Percentiles rank a stretch among this genome's conserved stretches.
Conservation (phyloP, 2,329 filamentous ascomycete genomes). For the Colletotrichum orbiculare region DNA sequence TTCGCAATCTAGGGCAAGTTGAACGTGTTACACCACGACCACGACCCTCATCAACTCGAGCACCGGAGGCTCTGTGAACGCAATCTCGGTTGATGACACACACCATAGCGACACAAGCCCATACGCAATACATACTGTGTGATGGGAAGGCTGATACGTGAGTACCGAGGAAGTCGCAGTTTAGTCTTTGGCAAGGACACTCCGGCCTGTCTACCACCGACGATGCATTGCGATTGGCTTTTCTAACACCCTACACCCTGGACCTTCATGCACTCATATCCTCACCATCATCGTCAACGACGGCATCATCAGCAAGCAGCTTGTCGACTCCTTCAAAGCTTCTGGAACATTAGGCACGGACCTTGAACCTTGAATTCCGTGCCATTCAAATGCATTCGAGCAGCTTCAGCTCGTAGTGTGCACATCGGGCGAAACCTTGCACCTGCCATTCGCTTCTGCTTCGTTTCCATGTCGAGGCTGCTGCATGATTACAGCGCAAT, state of each 20-base stretch:
- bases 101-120: too few relatives aligned
- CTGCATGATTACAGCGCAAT: slow-evolving; percentile 1
- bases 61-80: too few relatives aligned
- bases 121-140: too few relatives aligned
- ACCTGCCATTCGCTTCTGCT: too few relatives aligned
- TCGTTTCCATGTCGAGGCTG: background rate
- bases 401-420: too few relatives aligned
- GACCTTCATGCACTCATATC: background rate
- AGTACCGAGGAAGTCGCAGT: too few relatives aligned
- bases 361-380: background rate
- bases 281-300: slow-evolving; percentile 3
- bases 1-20: background rate
- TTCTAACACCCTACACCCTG: background rate
- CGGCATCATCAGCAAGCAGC: background rate
- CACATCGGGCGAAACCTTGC: too few relatives aligned
- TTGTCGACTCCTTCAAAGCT: background rate
- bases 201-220: background rate
- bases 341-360: background rate
- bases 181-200: slow-evolving; percentile 5
- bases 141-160: too few relatives aligned
- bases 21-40: slow-evolving; percentile 8
- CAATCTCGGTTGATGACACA: too few relatives aligned
- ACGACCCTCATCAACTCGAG: background rate
- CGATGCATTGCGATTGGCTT: slow-evolving; percentile 19
- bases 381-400: too few relatives aligned